phyloP scores from a whole-genome alignment of 805 yeast species.

The Barnettozyma sucrosica region DNA sequence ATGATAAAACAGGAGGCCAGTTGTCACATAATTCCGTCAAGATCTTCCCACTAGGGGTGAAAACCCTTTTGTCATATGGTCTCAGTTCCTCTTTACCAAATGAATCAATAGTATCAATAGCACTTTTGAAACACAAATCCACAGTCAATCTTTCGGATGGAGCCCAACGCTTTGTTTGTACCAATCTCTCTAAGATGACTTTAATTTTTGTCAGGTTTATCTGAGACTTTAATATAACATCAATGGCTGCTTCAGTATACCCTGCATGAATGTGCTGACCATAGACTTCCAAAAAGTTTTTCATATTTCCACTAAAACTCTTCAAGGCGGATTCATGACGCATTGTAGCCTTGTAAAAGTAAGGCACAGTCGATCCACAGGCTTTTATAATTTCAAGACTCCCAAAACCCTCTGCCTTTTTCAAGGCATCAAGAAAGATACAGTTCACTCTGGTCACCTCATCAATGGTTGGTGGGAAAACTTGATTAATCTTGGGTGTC shows the following conservation, averaged over 20 bases:
- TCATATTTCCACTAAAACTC: constrained; percentile 45
- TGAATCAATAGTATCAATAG: constrained; percentile 67
- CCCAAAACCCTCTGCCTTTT: constrained; percentile 62
- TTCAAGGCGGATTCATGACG: constrained; percentile 91
- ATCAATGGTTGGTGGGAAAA: constrained; percentile 93
- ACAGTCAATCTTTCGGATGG: constrained; percentile 24
- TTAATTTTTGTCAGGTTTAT: constrained; percentile 68
- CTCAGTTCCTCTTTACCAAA: constrained; percentile 57
- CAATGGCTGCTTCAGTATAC: constrained; percentile 48
- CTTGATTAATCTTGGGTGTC: constrained; percentile 60
- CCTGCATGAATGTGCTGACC: constrained; percentile 26
- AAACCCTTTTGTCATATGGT: constrained; percentile 58
- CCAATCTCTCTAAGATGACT: constrained; percentile 58
- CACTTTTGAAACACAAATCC: constrained; percentile 41
- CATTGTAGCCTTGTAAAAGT: constrained; percentile 87
- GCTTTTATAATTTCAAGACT: constrained; percentile 73
- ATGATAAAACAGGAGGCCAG: constrained; percentile 85
- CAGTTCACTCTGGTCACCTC: constrained; percentile 89
- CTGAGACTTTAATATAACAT: constrained; percentile 60
- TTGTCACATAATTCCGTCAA: constrained; percentile 75
- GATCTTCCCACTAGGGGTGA: constrained; percentile 88
- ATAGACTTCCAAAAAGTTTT: constrained; percentile 35
- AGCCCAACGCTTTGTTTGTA: constrained; percentile 42
- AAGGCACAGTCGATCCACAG: constrained; percentile 77
- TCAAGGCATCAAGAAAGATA: constrained; percentile 69